Percentiles rank a stretch among this genome's conserved stretches.
Conservation (phyloP, 2,329 filamentous ascomycete genomes). For the Bipolaris zeicola region DNA sequence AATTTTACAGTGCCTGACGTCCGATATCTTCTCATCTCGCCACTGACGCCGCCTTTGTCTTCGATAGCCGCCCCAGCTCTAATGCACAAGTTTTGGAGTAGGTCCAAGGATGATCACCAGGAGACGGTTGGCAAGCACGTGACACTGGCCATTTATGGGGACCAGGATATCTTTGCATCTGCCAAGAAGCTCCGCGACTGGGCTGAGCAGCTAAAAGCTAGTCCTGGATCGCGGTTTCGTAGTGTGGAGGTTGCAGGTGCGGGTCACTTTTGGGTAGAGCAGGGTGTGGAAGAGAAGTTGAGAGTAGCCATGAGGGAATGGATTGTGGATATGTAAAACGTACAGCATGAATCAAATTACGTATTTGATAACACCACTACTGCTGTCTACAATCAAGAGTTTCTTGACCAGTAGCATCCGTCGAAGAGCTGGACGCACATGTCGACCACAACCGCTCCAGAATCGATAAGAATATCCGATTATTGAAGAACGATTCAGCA, state of each 20-base stretch:
- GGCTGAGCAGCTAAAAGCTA: conserved; percentile 59
- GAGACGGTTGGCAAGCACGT: conserved; percentile 33
- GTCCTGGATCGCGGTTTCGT: conserved; percentile 40
- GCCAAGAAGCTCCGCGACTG: conserved; percentile 69
- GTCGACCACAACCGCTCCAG: background rate
- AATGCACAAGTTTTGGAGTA: conserved; percentile 36
- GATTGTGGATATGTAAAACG: conserved; percentile 22
- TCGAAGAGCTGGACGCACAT: background rate
- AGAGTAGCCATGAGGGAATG: conserved; percentile 50
- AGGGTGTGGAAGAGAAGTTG: conserved; percentile 48
- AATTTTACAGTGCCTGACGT: conserved; percentile 28
- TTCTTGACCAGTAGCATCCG: background rate
- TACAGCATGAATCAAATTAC: background rate
- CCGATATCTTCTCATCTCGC: conserved; percentile 55
- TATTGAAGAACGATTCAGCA: too few relatives aligned
- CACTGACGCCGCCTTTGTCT: conserved; percentile 53
- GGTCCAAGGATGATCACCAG: conserved; percentile 11
- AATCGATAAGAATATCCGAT: background rate
- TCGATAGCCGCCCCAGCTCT: conserved; percentile 42
- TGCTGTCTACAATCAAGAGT: background rate
- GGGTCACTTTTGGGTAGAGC: conserved; percentile 59
- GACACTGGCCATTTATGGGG: conserved; percentile 75
- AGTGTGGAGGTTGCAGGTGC: conserved; percentile 55
- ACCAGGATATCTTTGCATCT: conserved; percentile 74
- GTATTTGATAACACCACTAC: too few relatives aligned